Evolutionary conservation across 768 basidiomycete genomes (phyloP).

Genomic region (Boletus rex-veris): DNA sequence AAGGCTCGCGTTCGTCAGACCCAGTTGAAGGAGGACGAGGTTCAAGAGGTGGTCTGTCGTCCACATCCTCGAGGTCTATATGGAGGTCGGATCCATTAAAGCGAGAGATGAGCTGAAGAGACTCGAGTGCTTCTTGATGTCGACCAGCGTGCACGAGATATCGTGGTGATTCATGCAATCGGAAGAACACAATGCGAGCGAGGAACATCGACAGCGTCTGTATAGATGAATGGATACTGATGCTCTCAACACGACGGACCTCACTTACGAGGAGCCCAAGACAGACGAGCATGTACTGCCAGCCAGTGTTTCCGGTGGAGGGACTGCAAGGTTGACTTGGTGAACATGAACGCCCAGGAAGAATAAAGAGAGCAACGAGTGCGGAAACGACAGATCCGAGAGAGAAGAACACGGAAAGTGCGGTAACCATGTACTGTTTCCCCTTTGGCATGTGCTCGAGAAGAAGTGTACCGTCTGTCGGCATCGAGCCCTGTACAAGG

Average conservation of each 20-base stretch:
- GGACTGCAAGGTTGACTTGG: slow-evolving; percentile 56
- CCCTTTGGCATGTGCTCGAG: slow-evolving; percentile 89
- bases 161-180: slow-evolving; percentile 90
- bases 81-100: slow-evolving; percentile 77
- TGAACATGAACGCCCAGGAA: slow-evolving; percentile 75
- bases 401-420: slow-evolving; percentile 93
- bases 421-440: slow-evolving; percentile 91
- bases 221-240: slow-evolving; percentile 1
- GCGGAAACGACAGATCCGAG: slow-evolving; percentile 87
- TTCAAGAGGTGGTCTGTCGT: slow-evolving; percentile 35
- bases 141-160: slow-evolving; percentile 89
- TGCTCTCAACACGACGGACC: not conserved
- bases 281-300: slow-evolving; percentile 78
- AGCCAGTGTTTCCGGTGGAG: slow-evolving; percentile 71
- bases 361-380: slow-evolving; percentile 69
- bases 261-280: slow-evolving; percentile 79
- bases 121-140: slow-evolving; percentile 77
- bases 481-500: slow-evolving; percentile 79
- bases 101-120: slow-evolving; percentile 76
- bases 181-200: slow-evolving; percentile 85
- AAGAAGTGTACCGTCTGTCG: slow-evolving; percentile 90
- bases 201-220: slow-evolving; percentile 88
- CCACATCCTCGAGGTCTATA: slow-evolving; percentile 70
- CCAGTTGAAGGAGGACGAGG: slow-evolving; percentile 14
- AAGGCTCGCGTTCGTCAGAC: slow-evolving; percentile 28